Evolutionary conservation across 768 basidiomycete genomes (phyloP).

Genomic region (Amanita jacksonii): DNA sequence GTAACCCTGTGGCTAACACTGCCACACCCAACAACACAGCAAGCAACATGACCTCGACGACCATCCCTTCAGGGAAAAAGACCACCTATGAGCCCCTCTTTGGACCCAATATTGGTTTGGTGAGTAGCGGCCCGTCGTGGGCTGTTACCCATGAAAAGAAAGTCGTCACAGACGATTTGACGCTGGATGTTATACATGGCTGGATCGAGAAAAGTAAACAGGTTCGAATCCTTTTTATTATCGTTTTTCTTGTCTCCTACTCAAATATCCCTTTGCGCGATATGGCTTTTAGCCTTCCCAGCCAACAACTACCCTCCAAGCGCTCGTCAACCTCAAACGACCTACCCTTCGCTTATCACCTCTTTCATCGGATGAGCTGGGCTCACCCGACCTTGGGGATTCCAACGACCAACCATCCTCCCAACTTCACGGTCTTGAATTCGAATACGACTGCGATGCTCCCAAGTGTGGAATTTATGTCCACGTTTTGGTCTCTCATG

Average conservation of each 20-base stretch:
- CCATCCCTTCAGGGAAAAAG: conserved; percentile 30
- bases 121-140: conserved; percentile 63
- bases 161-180: conserved; percentile 57
- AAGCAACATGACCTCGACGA: conserved; percentile 7
- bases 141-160: conserved; percentile 56
- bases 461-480: conserved; percentile 78
- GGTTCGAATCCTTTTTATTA: conserved; percentile 29
- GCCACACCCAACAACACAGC: conserved; percentile 8
- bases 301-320: conserved; percentile 89
- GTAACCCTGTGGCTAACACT: conserved; percentile 10
- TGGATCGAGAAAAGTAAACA: conserved; percentile 90
- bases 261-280: too few relatives aligned
- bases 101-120: conserved; percentile 82
- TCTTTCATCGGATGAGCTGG: conserved; percentile 38
- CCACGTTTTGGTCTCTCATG: conserved; percentile 60
- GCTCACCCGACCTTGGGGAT: conserved; percentile 17
- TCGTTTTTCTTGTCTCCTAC: not conserved
- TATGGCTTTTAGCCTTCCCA: conserved; percentile 46
- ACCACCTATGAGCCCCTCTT: conserved; percentile 78
- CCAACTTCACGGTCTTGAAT: conserved; percentile 74
- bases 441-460: conserved; percentile 88
- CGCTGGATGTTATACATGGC: conserved; percentile 66
- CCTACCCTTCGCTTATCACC: conserved; percentile 77
- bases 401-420: conserved; percentile 32
- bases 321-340: conserved; percentile 88